These are phyloP conservation scores for Monosporascus sp. DNA, from an alignment of 2,329 filamentous ascomycete species.

Conservation along the genomic window DNA sequence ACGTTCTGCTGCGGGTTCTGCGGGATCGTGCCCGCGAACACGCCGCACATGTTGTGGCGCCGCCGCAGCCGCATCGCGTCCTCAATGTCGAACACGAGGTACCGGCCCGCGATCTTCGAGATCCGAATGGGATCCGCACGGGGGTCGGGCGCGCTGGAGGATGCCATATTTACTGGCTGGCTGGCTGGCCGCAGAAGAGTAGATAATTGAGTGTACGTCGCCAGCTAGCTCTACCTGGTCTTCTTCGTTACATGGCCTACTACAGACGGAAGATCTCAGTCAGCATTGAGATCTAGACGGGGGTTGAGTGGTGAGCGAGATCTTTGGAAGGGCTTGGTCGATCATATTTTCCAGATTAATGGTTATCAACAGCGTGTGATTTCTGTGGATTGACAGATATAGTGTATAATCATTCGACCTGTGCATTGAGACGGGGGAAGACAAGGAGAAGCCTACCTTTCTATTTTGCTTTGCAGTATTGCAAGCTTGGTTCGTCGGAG, in stretches of 20 bases:
- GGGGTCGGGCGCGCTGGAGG: conserved; percentile 5
- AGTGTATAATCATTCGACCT: conserved; percentile 55
- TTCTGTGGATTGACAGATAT: conserved; percentile 86
- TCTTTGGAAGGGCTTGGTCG: conserved; percentile 23
- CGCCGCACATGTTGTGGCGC: conserved; percentile 77
- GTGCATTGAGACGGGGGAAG: not conserved
- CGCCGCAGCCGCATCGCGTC: conserved; percentile 73
- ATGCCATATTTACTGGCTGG: conserved; percentile 10
- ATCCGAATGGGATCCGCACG: conserved; percentile 60
- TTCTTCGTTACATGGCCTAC: not conserved
- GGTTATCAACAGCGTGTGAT: conserved; percentile 46
- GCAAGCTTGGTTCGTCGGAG: too few species aligned
- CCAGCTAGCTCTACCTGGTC: not conserved
- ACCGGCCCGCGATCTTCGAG: conserved; percentile 72
- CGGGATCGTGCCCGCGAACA: conserved; percentile 80
- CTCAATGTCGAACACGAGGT: conserved; percentile 84
- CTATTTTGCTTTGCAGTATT: too few species aligned
- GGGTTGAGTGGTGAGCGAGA: conserved; percentile 8
- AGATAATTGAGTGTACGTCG: not conserved
- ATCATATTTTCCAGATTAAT: conserved; percentile 41
- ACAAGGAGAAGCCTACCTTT: too few species aligned
- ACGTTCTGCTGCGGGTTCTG: conserved; percentile 94
- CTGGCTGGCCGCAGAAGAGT: too few species aligned
- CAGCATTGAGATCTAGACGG: not conserved
- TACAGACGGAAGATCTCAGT: not conserved